phyloP scores from a whole-genome alignment of 2,329 filamentous ascomycete species.

The Xylariaceae sp. region DNA sequence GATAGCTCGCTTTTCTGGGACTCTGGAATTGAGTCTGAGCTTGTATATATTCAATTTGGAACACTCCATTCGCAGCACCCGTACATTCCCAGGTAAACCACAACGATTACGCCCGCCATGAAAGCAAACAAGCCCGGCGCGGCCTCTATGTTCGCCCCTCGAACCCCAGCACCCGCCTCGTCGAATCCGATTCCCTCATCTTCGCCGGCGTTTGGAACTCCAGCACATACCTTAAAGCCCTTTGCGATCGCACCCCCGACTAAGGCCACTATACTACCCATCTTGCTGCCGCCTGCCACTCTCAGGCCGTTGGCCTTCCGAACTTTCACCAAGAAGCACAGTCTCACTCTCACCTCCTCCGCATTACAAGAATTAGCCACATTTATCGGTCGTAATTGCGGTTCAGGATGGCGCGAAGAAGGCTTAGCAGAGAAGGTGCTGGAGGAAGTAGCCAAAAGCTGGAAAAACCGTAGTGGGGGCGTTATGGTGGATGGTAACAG shows the following conservation, averaged over 20 bases:
- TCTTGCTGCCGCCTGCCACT: conserved; percentile 81
- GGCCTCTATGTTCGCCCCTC: conserved; percentile 35
- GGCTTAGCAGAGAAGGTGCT: conserved; percentile 87
- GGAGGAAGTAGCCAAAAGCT: conserved; percentile 84
- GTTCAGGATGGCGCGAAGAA: conserved; percentile 93
- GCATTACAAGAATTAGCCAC: conserved; percentile 79
- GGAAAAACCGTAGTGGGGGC: conserved; percentile 85
- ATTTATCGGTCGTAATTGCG: conserved; percentile 91
- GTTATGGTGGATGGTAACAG: conserved; percentile 85
- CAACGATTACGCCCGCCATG: conserved; percentile 16
- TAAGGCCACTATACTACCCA: conserved; percentile 70
- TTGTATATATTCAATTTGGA: no score
- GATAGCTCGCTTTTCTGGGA: no score
- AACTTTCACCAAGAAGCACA: conserved; percentile 96
- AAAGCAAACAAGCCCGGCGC: conserved; percentile 25
- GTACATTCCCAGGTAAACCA: no score
- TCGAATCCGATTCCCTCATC: conserved; percentile 73
- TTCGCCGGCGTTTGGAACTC: conserved; percentile 86
- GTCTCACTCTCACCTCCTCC: conserved; percentile 82
- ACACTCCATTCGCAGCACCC: no score
- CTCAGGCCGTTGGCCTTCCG: conserved; percentile 88
- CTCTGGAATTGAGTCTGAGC: no score
- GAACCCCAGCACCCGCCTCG: conserved; percentile 28
- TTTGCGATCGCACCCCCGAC: conserved; percentile 47
- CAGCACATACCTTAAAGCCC: conserved; percentile 70